phyloP scores from a whole-genome alignment of 2,329 filamentous ascomycete genomes.

The Ampelomyces quisqualis region DNA sequence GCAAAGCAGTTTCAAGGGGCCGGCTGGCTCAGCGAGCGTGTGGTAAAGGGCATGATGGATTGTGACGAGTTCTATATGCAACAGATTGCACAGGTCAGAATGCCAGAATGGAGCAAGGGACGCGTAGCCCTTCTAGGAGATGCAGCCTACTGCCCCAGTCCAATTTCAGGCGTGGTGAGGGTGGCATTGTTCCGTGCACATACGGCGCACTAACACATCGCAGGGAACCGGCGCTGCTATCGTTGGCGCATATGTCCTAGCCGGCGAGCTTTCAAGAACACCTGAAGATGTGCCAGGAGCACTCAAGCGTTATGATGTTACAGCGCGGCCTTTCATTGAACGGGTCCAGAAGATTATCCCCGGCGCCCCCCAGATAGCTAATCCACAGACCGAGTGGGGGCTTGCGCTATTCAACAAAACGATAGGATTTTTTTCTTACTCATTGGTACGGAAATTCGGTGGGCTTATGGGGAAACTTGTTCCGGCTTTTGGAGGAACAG shows the following conservation, averaged over 20 bases:
- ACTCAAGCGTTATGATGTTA: slow-evolving; percentile 24
- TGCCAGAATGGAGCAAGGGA: slow-evolving; percentile 39
- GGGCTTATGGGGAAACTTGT: slow-evolving; percentile 12
- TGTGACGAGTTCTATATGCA: slow-evolving; percentile 51
- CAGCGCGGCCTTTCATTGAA: slow-evolving; percentile 22
- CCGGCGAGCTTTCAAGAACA: slow-evolving; percentile 36
- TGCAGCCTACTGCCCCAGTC: slow-evolving; percentile 43
- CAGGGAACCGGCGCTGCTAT: slow-evolving; percentile 40
- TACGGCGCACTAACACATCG: slow-evolving; percentile 3
- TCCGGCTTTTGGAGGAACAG: slow-evolving; percentile 19
- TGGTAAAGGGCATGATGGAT: slow-evolving; percentile 44
- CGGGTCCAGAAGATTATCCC: slow-evolving; percentile 27
- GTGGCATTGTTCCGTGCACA: not conserved
- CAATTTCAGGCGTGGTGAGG: slow-evolving; percentile 31
- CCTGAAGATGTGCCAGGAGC: slow-evolving; percentile 23
- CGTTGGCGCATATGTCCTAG: slow-evolving; percentile 44
- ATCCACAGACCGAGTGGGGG: slow-evolving; percentile 30
- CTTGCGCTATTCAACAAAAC: slow-evolving; percentile 20
- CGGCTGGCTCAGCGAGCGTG: slow-evolving; percentile 43
- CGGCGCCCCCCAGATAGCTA: slow-evolving; percentile 26
- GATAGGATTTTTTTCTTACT: slow-evolving; percentile 18
- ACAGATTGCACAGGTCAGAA: slow-evolving; percentile 44
- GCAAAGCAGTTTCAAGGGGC: slow-evolving; percentile 37
- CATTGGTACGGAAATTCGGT: slow-evolving; percentile 11
- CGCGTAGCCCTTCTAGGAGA: slow-evolving; percentile 44